Percentiles rank a stretch among this genome's conserved stretches.
Conservation (phyloP, 1,284 basidiomycete species). For the Golubevia pallescens region DNA sequence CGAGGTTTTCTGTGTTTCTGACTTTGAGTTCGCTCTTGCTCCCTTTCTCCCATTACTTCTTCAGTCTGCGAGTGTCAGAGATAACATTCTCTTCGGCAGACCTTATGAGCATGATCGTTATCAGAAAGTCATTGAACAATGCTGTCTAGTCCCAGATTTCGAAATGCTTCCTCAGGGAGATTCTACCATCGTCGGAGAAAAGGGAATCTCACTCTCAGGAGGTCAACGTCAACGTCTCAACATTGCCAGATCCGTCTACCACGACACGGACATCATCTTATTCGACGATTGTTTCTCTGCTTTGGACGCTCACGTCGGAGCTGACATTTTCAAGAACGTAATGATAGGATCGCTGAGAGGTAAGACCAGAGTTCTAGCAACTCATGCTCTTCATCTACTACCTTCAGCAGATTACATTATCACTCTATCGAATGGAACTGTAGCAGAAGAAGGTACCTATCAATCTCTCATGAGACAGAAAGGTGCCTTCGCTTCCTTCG, state of each 20-base stretch:
- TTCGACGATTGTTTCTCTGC: conserved; percentile 75
- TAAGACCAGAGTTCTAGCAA: conserved; percentile 83
- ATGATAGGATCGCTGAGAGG: conserved; percentile 73
- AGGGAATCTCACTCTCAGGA: conserved; percentile 76
- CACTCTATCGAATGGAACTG: conserved; percentile 73
- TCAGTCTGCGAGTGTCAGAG: conserved; percentile 70
- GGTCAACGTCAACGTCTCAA: conserved; percentile 79
- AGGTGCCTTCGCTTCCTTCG: conserved; percentile 76
- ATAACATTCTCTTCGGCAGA: conserved; percentile 84
- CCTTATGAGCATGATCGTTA: conserved; percentile 80
- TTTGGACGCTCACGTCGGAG: conserved; percentile 82
- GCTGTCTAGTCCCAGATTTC: conserved; percentile 79
- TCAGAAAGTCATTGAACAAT: conserved; percentile 76
- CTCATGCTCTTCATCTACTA: conserved; percentile 81
- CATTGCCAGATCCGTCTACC: conserved; percentile 84
- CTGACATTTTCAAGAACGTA: conserved; percentile 82
- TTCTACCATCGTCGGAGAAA: conserved; percentile 88
- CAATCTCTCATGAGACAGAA: conserved; percentile 71
- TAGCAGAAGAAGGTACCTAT: conserved; percentile 80
- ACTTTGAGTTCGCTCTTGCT: too few species aligned
- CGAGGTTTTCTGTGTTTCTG: not conserved
- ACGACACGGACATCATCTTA: conserved; percentile 81
- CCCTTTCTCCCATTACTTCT: conserved; percentile 22
- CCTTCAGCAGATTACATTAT: conserved; percentile 69
- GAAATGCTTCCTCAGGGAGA: conserved; percentile 82